Base-by-base conservation (phyloP, 2,329 filamentous ascomycete genomes). In the Byssoonygena ceratinophila region DNA sequence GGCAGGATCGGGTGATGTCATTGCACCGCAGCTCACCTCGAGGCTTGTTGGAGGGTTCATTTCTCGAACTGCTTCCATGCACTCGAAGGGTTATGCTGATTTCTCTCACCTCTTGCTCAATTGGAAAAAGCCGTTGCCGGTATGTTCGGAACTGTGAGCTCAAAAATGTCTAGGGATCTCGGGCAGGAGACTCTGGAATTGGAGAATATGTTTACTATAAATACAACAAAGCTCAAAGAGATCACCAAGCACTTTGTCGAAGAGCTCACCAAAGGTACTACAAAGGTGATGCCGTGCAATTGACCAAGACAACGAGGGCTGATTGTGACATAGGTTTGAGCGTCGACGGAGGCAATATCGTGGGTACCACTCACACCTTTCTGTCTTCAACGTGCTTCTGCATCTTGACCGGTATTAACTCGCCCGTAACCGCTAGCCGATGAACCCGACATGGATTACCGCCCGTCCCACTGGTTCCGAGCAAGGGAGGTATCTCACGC, bases 381-480 rank as follows among this genome's bases (percentile, higher is more conserved):
- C 9, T 27, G 12, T 16, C 23, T 29, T 16, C 3, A 27, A 27
- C 25, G 8, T 14, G 4, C 18, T 23, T 8, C 49, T 9, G 31
- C 48, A 51, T 44, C 12, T 7, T 9, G 4, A 45, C 12, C 20
- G 18, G 5, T 31, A 45, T 32, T 31, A 20, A 45, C 25, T 40
- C n/a, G 3, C 14, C 16, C 11, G 23, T 57, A 61, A 56, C 14
- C 29, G 40, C 51, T 61, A 94, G 87, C 90, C 91, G 54, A 96
- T 96, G 91, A 96, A 96, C 73, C 85, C 90, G 54, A 94, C 90
- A 52, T 96, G 91, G 90, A 88, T 94, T 57, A 89, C 94, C 81
- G 80, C 80, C 44, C 87, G 87, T 68, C 91, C 91, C 20, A 85
- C 84, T 65, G 91, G 91, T 59, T 70, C 90, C 59, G 91, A 96